A percentile compares a stretch with the other conserved stretches of the same genome.
Conservation (phyloP, 495 filamentous ascomycete species). For the Delitschia confertaspora region DNA sequence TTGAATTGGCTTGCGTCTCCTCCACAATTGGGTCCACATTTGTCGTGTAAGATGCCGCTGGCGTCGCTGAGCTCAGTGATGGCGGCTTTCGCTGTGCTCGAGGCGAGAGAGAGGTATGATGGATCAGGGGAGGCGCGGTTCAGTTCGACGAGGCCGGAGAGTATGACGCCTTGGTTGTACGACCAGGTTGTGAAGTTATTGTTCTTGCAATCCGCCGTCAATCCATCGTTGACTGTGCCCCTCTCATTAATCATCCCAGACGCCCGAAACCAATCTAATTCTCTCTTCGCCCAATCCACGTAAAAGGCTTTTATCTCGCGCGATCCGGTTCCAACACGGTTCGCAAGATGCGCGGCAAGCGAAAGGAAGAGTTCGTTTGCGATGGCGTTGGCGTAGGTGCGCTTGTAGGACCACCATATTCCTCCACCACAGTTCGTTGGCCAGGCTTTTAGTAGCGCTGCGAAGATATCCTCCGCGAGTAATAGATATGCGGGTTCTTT, state of each 20-base stretch:
- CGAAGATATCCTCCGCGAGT: constrained; percentile 51
- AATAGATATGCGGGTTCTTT: constrained; percentile 25
- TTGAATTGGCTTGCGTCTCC: constrained; percentile 65
- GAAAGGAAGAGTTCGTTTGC: constrained; percentile 67
- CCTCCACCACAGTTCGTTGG: constrained; percentile 46
- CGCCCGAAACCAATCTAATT: constrained; percentile 61
- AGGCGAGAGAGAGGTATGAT: constrained; percentile 43
- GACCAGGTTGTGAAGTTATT: constrained; percentile 44
- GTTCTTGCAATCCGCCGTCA: constrained; percentile 53
- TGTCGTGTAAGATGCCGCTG: constrained; percentile 55
- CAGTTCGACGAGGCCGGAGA: constrained; percentile 67
- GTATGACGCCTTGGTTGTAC: constrained; percentile 75
- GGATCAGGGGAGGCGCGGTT: constrained; percentile 41
- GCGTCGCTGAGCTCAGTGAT: constrained; percentile 48
- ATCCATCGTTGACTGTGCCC: constrained; percentile 62
- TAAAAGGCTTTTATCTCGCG: constrained; percentile 52
- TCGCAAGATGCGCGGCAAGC: constrained; percentile 62
- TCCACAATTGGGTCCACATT: constrained; percentile 56
- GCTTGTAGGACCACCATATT: constrained; percentile 59
- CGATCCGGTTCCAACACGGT: constrained; percentile 46
- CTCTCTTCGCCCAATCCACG: constrained; percentile 44
- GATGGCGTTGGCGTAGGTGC: constrained; percentile 58
- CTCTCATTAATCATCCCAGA: constrained; percentile 58
- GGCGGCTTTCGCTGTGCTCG: constrained; percentile 48
- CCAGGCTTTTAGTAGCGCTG: constrained; percentile 41